phyloP scores from a whole-genome alignment of 257 asterid species.

The Penstemon barbatus region DNA sequence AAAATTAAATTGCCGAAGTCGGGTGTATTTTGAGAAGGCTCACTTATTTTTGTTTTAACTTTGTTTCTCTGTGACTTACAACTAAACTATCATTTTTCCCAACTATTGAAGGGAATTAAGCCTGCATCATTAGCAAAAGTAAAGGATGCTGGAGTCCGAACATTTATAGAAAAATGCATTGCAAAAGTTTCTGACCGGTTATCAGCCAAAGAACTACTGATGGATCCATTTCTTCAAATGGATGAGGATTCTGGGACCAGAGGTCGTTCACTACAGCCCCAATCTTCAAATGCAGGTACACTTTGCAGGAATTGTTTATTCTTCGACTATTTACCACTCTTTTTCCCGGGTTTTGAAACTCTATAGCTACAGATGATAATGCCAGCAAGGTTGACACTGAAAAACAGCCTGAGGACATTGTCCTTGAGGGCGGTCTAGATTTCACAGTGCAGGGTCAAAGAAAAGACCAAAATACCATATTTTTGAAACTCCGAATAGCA shows the following conservation, averaged over 20 bases:
- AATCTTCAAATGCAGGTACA: slow-evolving; percentile 45
- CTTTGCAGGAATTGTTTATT: neutral
- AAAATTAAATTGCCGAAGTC: slow-evolving; percentile 6
- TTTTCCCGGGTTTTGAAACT: slow-evolving; percentile 6
- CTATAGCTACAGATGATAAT: slow-evolving; percentile 42
- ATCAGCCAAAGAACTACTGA: slow-evolving; percentile 81
- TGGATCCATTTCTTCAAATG: slow-evolving; percentile 78
- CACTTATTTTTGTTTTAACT: slow-evolving; percentile 17
- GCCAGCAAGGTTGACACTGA: slow-evolving; percentile 38
- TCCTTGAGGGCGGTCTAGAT: slow-evolving; percentile 73
- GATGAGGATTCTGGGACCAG: slow-evolving; percentile 60
- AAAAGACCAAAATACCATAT: slow-evolving; percentile 84
- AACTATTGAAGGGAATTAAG: slow-evolving; percentile 72
- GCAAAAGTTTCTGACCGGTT: slow-evolving; percentile 72
- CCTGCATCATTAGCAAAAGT: slow-evolving; percentile 93
- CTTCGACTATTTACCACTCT: slow-evolving; percentile 9
- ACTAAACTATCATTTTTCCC: slow-evolving; percentile 15
- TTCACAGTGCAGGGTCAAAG: slow-evolving; percentile 85
- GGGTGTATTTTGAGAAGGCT: slow-evolving; percentile 14
- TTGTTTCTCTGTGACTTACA: slow-evolving; percentile 17
- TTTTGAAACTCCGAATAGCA: slow-evolving; percentile 77
- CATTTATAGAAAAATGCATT: slow-evolving; percentile 88
- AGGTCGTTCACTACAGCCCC: slow-evolving; percentile 43
- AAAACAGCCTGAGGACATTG: slow-evolving; percentile 38
- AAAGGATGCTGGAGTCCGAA: slow-evolving; percentile 69